phyloP scores from a whole-genome alignment of 345 rosid species.

The Lumnitzera littorea region DNA sequence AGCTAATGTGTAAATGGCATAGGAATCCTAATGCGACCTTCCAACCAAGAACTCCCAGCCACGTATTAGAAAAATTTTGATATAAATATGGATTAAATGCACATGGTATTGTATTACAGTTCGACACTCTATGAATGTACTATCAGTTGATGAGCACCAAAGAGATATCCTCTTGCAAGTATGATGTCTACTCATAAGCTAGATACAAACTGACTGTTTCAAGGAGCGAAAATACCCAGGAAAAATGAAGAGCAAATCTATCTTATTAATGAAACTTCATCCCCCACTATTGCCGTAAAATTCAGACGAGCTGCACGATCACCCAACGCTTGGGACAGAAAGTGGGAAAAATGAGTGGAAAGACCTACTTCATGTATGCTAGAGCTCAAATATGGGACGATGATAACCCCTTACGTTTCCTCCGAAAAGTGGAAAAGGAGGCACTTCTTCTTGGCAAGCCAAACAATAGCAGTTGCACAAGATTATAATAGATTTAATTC shows the following conservation, averaged over 20 bases:
- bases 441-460: constrained; percentile 4
- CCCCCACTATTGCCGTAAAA: constrained; percentile 30
- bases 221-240: no score
- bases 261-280: neutral
- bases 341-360: constrained; percentile 53
- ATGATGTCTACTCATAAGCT: neutral
- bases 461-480: no score
- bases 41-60: no score
- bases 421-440: constrained; percentile 36
- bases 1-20: no score
- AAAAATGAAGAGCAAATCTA: neutral
- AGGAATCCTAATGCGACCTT: no score
- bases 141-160: constrained; percentile 50
- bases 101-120: no score
- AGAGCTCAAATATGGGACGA: constrained; percentile 38
- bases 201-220: neutral
- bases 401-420: constrained; percentile 29
- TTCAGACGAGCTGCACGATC: constrained; percentile 47
- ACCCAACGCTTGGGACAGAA: constrained; percentile 57
- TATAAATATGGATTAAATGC: no score
- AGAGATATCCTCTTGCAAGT: constrained; percentile 35
- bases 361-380: constrained; percentile 39
- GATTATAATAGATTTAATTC: no score
- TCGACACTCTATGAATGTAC: constrained; percentile 47
- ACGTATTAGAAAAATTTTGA: no score